Conservation (phyloP, 495 filamentous ascomycete species). For the Thozetella sp. region DNA sequence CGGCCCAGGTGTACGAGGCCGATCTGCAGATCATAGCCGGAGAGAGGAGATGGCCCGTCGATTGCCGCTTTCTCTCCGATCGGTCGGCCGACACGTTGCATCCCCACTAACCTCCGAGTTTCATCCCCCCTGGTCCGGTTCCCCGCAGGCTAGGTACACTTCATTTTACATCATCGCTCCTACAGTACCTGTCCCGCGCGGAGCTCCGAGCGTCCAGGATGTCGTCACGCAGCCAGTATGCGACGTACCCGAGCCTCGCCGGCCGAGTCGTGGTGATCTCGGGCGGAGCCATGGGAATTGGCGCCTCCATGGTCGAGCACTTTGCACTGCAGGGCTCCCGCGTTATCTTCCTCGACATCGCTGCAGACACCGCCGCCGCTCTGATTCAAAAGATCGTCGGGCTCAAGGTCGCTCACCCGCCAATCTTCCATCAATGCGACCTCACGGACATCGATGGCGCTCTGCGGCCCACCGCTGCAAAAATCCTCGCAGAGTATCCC, state of each 20-base stretch:
- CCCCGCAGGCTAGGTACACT: no score
- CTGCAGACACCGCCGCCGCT: slow-evolving; percentile 15
- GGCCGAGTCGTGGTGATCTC: slow-evolving; percentile 36
- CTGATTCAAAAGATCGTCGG: slow-evolving; percentile 17
- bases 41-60: no score
- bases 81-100: no score
- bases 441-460: slow-evolving; percentile 30
- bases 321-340: slow-evolving; percentile 37
- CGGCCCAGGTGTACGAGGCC: no score
- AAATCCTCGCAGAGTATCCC: slow-evolving; percentile 25
- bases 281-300: slow-evolving; percentile 44
- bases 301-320: slow-evolving; percentile 35
- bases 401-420: slow-evolving; percentile 21
- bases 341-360: slow-evolving; percentile 41
- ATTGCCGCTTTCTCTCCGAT: no score
- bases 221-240: slow-evolving; percentile 14
- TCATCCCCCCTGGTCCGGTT: no score
- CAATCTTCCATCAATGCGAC: slow-evolving; percentile 36
- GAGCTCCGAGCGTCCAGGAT: no score
- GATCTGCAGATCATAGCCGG: no score
- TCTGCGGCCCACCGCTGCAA: slow-evolving; percentile 24
- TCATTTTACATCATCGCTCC: no score
- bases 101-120: no score
- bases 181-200: no score
- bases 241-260: slow-evolving; percentile 32